Percentiles rank a stretch among this genome's conserved stretches.
These are phyloP conservation scores for Paragyromitra xinjiangensis DNA, from an alignment of 495 filamentous ascomycete species.

Conservation along the genomic window DNA sequence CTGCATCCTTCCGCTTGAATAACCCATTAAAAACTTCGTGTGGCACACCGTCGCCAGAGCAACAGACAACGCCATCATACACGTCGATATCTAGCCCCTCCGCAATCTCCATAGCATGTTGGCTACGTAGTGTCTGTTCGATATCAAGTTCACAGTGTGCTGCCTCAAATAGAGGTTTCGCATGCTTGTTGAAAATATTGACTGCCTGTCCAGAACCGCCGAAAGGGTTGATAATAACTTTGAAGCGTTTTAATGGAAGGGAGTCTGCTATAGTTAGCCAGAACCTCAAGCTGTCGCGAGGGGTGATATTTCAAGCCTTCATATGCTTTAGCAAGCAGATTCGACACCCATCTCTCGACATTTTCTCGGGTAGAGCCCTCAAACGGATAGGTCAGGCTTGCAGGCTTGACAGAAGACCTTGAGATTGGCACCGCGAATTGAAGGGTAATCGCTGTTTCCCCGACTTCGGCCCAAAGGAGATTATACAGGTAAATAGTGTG, in stretches of 20 bases:
- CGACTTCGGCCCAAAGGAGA: slow-evolving; percentile 78
- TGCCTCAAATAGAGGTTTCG: slow-evolving; percentile 83
- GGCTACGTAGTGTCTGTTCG: slow-evolving; percentile 73
- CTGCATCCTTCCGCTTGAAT: slow-evolving; percentile 75
- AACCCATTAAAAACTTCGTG: slow-evolving; percentile 97
- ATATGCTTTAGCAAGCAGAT: slow-evolving; percentile 75
- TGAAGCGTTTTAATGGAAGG: slow-evolving; percentile 75
- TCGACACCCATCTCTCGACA: slow-evolving; percentile 69
- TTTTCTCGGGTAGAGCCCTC: slow-evolving; percentile 63
- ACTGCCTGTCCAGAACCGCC: slow-evolving; percentile 82
- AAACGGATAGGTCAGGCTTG: slow-evolving; percentile 70
- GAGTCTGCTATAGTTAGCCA: slow-evolving; percentile 59
- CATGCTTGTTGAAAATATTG: slow-evolving; percentile 76
- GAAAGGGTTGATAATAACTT: slow-evolving; percentile 89
- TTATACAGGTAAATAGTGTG: slow-evolving; percentile 77
- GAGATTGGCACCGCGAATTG: slow-evolving; percentile 72
- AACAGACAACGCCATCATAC: slow-evolving; percentile 85
- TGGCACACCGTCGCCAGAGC: slow-evolving; percentile 90
- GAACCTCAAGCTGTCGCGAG: not conserved
- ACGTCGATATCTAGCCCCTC: slow-evolving; percentile 78
- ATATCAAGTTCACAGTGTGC: slow-evolving; percentile 81
- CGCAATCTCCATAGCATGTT: slow-evolving; percentile 82
- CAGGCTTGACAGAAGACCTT: slow-evolving; percentile 67
- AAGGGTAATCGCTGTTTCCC: slow-evolving; percentile 71
- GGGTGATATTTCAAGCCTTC: slow-evolving; percentile 57